phyloP scores from a whole-genome alignment of 371 early-diverging fungal species.

The Catenaria anguillulae region DNA sequence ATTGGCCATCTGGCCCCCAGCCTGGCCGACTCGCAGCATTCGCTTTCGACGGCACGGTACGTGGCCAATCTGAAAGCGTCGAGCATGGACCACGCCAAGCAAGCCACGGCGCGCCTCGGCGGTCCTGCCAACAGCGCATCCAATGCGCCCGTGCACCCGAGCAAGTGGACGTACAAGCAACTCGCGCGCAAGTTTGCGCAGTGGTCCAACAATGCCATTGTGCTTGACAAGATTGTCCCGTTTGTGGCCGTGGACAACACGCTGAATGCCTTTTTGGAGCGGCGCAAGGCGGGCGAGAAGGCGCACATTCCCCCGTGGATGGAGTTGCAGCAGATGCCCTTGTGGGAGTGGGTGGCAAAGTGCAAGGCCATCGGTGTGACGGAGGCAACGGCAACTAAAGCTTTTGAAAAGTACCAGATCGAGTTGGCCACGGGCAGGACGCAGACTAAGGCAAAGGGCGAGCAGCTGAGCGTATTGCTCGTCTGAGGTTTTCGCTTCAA shows the following conservation, averaged over 20 bases:
- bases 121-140: background rate
- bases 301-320: background rate
- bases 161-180: background rate
- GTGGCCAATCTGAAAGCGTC: background rate
- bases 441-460: background rate
- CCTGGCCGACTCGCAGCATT: slow-evolving; percentile 3
- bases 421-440: background rate
- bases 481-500: too few species aligned
- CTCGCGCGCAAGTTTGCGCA: background rate
- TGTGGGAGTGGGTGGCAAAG: background rate
- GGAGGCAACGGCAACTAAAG: background rate
- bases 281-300: background rate
- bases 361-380: background rate
- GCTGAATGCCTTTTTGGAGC: background rate
- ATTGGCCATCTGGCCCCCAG: slow-evolving; percentile 24
- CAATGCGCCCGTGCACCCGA: background rate
- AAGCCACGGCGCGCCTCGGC: background rate
- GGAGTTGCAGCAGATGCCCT: background rate
- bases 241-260: background rate
- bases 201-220: background rate
- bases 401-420: background rate
- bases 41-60: slow-evolving; percentile 1
- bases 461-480: background rate
- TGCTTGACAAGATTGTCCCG: background rate
- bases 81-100: background rate